Base-by-base conservation (phyloP, 176 grass and related monocot species). In the Zea luxurians region DNA sequence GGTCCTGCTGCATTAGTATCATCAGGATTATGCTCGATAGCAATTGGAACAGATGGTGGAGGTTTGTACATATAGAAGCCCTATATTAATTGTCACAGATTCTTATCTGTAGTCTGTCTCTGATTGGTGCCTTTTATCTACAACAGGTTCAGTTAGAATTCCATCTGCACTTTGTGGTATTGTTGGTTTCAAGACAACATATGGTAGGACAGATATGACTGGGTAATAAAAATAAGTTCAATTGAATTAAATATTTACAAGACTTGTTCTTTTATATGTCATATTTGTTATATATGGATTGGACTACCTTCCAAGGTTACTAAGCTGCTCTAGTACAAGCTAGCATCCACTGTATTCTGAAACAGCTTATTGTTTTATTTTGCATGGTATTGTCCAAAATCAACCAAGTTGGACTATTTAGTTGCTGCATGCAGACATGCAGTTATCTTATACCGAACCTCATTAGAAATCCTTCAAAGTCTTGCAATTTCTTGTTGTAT, bases 171-270 rank as follows among this genome's bases (percentile, higher is more conserved):
- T 99, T n/a, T 99, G 92, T 78, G 96, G 96, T 67, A 87, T 99
- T 85, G 79, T 99, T 61, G 96, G 96, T 58, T 87, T 99, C 18
- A 99, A 99, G 82, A 99, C 96, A 84, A 99, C 92, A n/a, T 99
- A 87, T 35, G 88, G 90, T 4, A 78, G 96, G 55, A 95, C 90
- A 40, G 70, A 90, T 78, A 91, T 99, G 90, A 87, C 84, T 78
- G 96, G 96, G 96, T 99, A 99, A 77, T 27, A 72, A 71, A 48
- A 12, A 70, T 3, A 36, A 65, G 70, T 79, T 78, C 49, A 34
- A 58, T 21, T 57, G 4, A 15, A 65, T 20, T 76, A 21, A 45
- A 67, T 77, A 61, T 49, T 62, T 52, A 21, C 34, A 6, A 46
- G 45, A 38, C 44, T 60, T 20, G 18, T 57, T 76, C 4, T 77